Evolutionary conservation across 1,284 basidiomycete genomes (phyloP), one percentile per base, ranked within the genome.

Genomic region (Ustilago curta): DNA sequence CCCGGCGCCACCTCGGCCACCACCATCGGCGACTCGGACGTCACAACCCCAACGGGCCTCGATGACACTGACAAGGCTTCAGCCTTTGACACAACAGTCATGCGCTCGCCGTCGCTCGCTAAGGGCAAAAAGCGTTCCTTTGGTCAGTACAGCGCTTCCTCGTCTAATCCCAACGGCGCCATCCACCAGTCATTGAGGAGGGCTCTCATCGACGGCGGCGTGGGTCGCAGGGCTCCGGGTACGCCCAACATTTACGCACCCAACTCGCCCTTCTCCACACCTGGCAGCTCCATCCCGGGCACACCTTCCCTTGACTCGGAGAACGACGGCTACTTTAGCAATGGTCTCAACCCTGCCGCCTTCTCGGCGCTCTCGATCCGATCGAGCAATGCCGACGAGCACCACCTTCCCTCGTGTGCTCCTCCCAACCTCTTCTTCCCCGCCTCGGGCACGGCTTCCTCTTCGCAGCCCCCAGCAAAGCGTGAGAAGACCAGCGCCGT

Each of bases 381-480:
- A 12, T 62, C 65, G n/a, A 72, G 43, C 48, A 66, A 60, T 42
- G 45, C 66, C 42, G 73, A 78, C 7, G 79, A 83, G 40, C 78
- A 82, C 54, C 76, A 83, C 47, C 69, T 84, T 29, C 83, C 83
- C n/a, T 83, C 82, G 18, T 84, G 83, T 45, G 83, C 83, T 12
- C 83, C 83, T 27, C 83, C 83, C 16, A 84, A 84, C 39, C 76
- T 84, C 45, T 84, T 84, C 66, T 84, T 84, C 76, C 83, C 83
- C n/a, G 70, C 80, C n/a, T 69, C 81, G 4, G 79, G 77, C 9
- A 66, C 66, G 16, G 51, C 70, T 9, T 68, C 76, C 12, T 73
- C 62, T 37, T 56, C 49, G 48, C 70, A 68, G 52, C 77, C 81
- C 2, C 79, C 82, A 5, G 59, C 72, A 21, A 82, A 82, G 78